Percentiles rank a stretch among this genome's conserved stretches.
phyloP scores from a whole-genome alignment of 2,329 filamentous ascomycete genomes.

The Nannizziopsis arthrosporioides region DNA sequence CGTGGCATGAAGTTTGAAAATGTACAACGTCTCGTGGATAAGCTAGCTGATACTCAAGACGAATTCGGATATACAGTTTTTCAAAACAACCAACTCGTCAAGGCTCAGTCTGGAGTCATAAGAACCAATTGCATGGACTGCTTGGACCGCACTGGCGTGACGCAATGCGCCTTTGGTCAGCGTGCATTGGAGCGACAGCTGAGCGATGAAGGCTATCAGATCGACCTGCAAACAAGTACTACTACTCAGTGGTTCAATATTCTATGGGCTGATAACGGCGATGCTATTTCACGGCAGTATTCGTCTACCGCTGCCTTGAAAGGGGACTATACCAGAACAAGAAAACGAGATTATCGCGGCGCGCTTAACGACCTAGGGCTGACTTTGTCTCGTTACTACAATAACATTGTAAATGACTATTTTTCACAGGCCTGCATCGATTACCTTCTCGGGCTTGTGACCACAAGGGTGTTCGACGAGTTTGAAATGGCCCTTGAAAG shows the following conservation, averaged over 20 bases:
- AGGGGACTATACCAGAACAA: slow-evolving; percentile 86
- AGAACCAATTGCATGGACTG: slow-evolving; percentile 99
- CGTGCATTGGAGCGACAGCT: slow-evolving; percentile 72
- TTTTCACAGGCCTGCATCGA: slow-evolving; percentile 94
- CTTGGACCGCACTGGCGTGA: slow-evolving; percentile 88
- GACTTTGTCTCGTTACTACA: slow-evolving; percentile 63
- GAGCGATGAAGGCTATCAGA: slow-evolving; percentile 60
- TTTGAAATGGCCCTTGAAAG: slow-evolving; percentile 91
- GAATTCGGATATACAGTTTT: slow-evolving; percentile 59
- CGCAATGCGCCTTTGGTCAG: slow-evolving; percentile 81
- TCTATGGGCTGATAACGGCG: slow-evolving; percentile 94
- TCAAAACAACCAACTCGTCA: slow-evolving; percentile 32
- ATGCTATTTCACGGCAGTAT: slow-evolving; percentile 91
- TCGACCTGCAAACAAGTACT: slow-evolving; percentile 63
- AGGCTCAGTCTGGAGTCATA: slow-evolving; percentile 61
- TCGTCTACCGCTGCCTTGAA: slow-evolving; percentile 92
- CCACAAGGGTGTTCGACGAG: slow-evolving; percentile 75
- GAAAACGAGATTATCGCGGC: slow-evolving; percentile 80
- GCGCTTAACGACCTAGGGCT: slow-evolving; percentile 84
- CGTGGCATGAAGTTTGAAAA: slow-evolving; percentile 98
- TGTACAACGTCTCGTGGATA: slow-evolving; percentile 65
- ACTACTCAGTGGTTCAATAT: slow-evolving; percentile 89
- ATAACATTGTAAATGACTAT: slow-evolving; percentile 93
- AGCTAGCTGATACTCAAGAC: slow-evolving; percentile 55
- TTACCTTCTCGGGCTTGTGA: slow-evolving; percentile 81